Percentiles rank a stretch among this genome's conserved stretches.
Evolutionary conservation across 2,329 filamentous ascomycete genomes (phyloP).

Genomic region (Alternaria triticimaculans): DNA sequence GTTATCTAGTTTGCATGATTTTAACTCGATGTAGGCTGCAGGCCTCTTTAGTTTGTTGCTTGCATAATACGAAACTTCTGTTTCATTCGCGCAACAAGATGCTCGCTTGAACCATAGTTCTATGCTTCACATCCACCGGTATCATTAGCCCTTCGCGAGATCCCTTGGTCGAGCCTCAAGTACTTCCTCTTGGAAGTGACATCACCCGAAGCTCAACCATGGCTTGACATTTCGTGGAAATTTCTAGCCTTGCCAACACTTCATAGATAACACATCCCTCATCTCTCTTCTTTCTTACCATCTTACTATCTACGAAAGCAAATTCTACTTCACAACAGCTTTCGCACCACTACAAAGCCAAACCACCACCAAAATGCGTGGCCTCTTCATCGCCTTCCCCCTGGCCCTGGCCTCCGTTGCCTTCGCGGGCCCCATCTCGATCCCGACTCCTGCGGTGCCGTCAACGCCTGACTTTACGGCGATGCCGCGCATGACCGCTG

Average conservation of each 20-base stretch:
- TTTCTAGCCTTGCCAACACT: background rate
- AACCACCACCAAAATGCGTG: background rate
- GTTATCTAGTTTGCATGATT: background rate
- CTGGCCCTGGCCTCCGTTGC: background rate
- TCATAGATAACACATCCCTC: background rate
- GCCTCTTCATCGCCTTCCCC: background rate
- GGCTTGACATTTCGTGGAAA: background rate
- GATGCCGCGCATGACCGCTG: background rate
- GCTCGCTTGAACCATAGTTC: background rate
- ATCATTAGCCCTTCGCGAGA: fast-evolving
- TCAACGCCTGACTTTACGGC: background rate
- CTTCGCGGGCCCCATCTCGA: background rate
- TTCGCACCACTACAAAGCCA: background rate
- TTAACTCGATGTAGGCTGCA: background rate
- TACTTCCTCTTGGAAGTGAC: background rate
- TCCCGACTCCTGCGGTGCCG: background rate
- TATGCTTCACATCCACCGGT: background rate
- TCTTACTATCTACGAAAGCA: background rate
- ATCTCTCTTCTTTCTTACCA: no score
- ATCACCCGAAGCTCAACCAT: background rate
- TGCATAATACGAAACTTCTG: background rate
- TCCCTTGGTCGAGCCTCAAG: background rate
- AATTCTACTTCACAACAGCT: background rate
- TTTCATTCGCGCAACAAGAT: background rate
- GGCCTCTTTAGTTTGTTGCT: background rate